Evolutionary conservation across 2,329 filamentous ascomycete genomes (phyloP).

Genomic region (Amesomyces nigricolor): DNA sequence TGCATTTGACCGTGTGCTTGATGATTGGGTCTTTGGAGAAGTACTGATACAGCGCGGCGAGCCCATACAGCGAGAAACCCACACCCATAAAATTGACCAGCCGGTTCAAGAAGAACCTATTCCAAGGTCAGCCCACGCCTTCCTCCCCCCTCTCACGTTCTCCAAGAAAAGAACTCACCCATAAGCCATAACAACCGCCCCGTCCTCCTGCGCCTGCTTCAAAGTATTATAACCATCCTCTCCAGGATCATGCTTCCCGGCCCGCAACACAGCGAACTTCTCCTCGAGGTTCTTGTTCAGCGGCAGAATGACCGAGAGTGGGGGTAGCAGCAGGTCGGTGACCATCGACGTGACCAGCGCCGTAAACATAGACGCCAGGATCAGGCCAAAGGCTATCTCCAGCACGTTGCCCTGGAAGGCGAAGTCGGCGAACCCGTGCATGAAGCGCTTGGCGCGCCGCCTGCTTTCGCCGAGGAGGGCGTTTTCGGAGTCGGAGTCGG

Average conservation of each 20-base stretch:
- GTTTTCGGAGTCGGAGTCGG: constrained; percentile 36
- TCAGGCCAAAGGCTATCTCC: constrained; percentile 69
- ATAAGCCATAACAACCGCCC: constrained; percentile 66
- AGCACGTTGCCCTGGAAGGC: constrained; percentile 69
- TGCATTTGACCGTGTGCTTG: constrained; percentile 63
- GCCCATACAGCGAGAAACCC: constrained; percentile 58
- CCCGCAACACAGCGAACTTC: constrained; percentile 62
- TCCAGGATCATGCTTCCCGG: constrained; percentile 49
- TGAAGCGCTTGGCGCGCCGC: constrained; percentile 45
- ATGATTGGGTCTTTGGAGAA: constrained; percentile 62
- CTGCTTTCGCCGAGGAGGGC: constrained; percentile 44
- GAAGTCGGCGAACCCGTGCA: constrained; percentile 65
- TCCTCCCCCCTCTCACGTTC: too few species aligned
- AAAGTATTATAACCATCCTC: constrained; percentile 63
- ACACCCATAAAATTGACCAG: constrained; percentile 61
- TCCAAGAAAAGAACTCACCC: constrained; percentile 52
- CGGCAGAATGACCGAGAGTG: constrained; percentile 63
- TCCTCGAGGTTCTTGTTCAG: constrained; percentile 66
- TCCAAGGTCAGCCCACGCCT: not conserved
- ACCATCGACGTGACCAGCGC: constrained; percentile 67
- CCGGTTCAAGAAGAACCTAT: constrained; percentile 56
- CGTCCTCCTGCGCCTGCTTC: constrained; percentile 62
- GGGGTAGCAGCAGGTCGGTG: constrained; percentile 62
- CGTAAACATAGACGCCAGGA: constrained; percentile 67
- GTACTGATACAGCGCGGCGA: constrained; percentile 58